Evolutionary conservation across 805 yeast genomes (phyloP), one percentile per base, ranked within the genome.

Genomic region (Lipomyces kockii): DNA sequence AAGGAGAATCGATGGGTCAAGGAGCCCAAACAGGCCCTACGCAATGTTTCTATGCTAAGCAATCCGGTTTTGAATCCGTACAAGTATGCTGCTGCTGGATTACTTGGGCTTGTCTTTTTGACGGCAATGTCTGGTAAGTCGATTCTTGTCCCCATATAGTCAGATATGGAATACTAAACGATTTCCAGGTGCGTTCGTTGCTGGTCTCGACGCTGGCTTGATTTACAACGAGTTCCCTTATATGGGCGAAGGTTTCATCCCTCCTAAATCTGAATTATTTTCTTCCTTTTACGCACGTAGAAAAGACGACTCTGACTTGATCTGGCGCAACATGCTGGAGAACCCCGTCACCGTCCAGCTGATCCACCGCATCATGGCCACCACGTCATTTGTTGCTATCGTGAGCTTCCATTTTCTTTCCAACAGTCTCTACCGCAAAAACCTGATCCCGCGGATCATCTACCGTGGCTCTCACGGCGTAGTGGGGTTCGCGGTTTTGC

Each of bases 121-220:
- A 95, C 99, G 22, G 97, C 98, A 20, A 90, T 95, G 96, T 86
- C 97, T 11, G 99, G 99, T 69, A 97, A 97, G 32, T 86, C 93
- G 98, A 93, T 60, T 98, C 98, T 14, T 98, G 98, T 7, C 82
- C 93, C 63, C 98, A 94, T 80, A 98, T 1, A 17, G 20, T 17
- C 20, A 43, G 9, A 43, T 37, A n/a, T 5, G 49, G 9, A 17
- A n/a, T 7, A 17, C 49, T 43, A 0, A 43, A 7, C 22, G 7
- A 8, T 95, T 86, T 37, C 39, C 96, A 14, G 99, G 99, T 67
- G 98, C 97, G 17, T 87, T 95, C 83, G 99, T 95, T 57, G 99
- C 99, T 17, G 99, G 99, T 8, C 83, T 95, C 64, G 99, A 95
- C 79, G 99, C 99, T 2, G 99, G 99, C 60, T 82, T 93, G 79